Evolutionary conservation across 805 yeast genomes (phyloP), one percentile per base, ranked within the genome.

Genomic region (Wickerhamomyces mucosus): DNA sequence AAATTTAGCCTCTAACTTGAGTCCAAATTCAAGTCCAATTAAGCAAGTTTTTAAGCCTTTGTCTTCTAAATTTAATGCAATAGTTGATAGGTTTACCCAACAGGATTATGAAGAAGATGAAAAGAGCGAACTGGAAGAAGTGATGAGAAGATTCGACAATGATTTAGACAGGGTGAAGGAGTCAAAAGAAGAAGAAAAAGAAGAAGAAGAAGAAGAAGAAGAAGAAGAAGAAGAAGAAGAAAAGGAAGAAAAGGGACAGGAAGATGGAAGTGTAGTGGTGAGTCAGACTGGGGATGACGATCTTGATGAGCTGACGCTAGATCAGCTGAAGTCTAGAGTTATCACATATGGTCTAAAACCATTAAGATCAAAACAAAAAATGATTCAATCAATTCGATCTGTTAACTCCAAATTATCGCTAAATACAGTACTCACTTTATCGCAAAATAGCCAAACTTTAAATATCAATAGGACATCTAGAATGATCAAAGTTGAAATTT

Each of bases 331-430:
- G 21, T 38, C 32, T 21, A 46, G 35, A 25, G 40, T 48, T 14
- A 36, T 43, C 24, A 45, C 40, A 11, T 50, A 41, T 32, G 53
- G 53, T 0, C 16, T 49, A 5, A 49, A 49, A 33, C 53, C 55
- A 0, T 29, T 48, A 8, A 45, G 36, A 21, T 35, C 43, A 3
- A 39, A 37, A 27, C 14, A 28, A 4, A 28, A 39, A 15, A 46
- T 47, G 50, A 33, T 48, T 20, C 22, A 37, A 15, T 40, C 50
- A 2, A 21, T 49, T 11, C 35, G 33, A n/a, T 32, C 37, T 17
- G 38, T 45, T 7, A 12, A 34, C 9, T 27, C 23, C 14, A 33
- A 21, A 26, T 21, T 49, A 4, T 32, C 35, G n/a, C 42, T 41
- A 17, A 45, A 40, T 12, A 41, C 51, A 3, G 10, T 38, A n/a